Percentiles rank a stretch among this genome's conserved stretches.
Evolutionary conservation across 2,329 filamentous ascomycete genomes (phyloP).

Genomic region (Diaporthe batatas): DNA sequence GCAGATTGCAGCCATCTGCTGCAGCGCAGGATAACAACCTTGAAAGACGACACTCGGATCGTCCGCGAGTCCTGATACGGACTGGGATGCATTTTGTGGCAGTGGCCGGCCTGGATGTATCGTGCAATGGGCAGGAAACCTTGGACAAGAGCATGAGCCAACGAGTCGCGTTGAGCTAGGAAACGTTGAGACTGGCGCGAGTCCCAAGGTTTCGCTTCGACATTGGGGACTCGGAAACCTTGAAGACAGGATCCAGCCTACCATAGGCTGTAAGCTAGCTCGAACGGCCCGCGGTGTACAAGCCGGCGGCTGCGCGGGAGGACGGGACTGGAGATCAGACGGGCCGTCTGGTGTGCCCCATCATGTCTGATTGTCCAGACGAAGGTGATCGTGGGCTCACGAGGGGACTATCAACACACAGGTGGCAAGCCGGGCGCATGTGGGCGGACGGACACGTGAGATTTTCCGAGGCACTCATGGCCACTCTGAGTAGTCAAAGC

Average conservation of each 20-base stretch:
- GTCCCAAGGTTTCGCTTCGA: constrained; percentile 7
- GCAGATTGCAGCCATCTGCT: not conserved
- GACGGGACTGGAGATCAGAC: constrained; percentile 31
- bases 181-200: constrained; percentile 28
- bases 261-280: constrained; percentile 3
- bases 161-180: constrained; percentile 24
- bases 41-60: not conserved
- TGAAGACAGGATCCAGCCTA: not conserved
- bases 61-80: not conserved
- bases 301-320: constrained; percentile 17
- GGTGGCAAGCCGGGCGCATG: not conserved
- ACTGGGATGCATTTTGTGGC: not conserved
- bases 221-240: not conserved
- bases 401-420: not conserved
- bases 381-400: constrained; percentile 1
- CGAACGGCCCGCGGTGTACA: constrained; percentile 16
- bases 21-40: too few species aligned
- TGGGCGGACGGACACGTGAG: not conserved
- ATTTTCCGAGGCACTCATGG: constrained; percentile 3
- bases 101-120: not conserved
- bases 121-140: not conserved
- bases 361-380: too few species aligned
- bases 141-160: constrained; percentile 1
- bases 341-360: constrained; percentile 3
- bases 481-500: constrained; percentile 11